Evolutionary conservation across 129 eudicot species (phyloP), one percentile per base, ranked within the genome.

Genomic region (Escallonia rubra): DNA sequence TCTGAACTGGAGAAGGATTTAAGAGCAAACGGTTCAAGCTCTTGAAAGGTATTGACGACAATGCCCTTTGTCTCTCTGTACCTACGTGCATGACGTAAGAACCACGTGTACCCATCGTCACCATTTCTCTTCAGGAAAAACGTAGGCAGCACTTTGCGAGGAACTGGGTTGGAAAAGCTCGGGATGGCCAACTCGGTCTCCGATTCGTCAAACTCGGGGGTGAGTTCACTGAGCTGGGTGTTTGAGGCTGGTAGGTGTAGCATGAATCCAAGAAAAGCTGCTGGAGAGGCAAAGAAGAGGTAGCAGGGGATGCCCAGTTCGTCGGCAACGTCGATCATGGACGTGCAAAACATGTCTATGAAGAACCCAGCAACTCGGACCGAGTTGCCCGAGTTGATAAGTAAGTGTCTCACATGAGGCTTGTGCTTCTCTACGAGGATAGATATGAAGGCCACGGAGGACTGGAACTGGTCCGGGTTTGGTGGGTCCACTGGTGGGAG

Each of bases 51-150:
- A 12, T 72, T 72, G 16, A 72, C 56, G 0, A 72, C 10, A 72
- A 72, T 72, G 34, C 76, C 76, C 63, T 72, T 63, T 8, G 70
- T 46, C 57, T 63, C 76, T 63, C 34, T 72, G 57, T 72, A 72
- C 59, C 64, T 52, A 1, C 5, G 6, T 0, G 64, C 70, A n/a
- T 72, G 54, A 52, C 14, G 13, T 10, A 7, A 8, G 38, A 72
- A 63, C 58, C 56, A 51, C 3, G 57, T 52, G 58, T 59, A 63
- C 10, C 63, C 46, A 53, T 62, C 68, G 0, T 72, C 70, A 9
- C 46, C 41, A n/a, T 63, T 63, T 4, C 61, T 63, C 38, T 15
- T 34, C 1, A 63, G 46, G 13, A 54, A 63, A 57, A 43, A 72
- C 3, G 41, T 42, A 2, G 76, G 76, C 13, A 72, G 23, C 3